Base-by-base conservation (phyloP, 1,284 basidiomycete genomes). In the Filobasidium uniguttulatum region DNA sequence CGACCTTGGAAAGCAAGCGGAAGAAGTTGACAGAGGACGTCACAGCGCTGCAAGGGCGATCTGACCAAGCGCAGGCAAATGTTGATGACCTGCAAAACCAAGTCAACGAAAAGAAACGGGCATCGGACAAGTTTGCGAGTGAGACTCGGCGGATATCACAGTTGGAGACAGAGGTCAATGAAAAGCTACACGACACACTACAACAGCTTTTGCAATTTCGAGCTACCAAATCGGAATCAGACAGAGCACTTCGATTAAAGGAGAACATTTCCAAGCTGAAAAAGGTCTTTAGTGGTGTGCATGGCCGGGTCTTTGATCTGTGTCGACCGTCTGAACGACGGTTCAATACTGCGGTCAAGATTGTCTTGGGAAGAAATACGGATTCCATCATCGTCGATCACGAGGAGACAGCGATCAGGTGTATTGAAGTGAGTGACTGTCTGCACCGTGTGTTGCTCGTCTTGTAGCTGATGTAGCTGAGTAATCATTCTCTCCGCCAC, bases 311-410 rank as follows among this genome's bases (percentile, higher is more conserved):
- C 3, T 76, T 88, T 28, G 91, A 97, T 63, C 74, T 97, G 8
- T 96, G 89, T 74, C 87, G 89, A 64, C 90, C 93, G 0, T 87
- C 84, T 0, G 82, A 85, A 54, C 77, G 83, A 53, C 96, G 94
- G 70, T 98, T 96, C 63, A 85, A 94, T 62, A 78, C 79, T 0
- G 89, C 94, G 0, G 86, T 98, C n/a, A 81, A 83, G 9, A 89
- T 91, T n/a, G 81, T 96, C 15, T 75, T 99, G 2, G 94, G 93
- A 0, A 77, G 91, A 51, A 91, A 98, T 65, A 83, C 91, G 46
- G 93, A 98, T 60, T 85, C 91, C 1, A 80, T 99, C 49, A 85
- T 99, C 2, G 91, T 98, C 1, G 91, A 97, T 60, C 82, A 88
- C 59, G 90, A 98, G 72, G 88, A 86, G 70, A 91, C 87, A 0